Evolutionary conservation across 2,329 filamentous ascomycete species (phyloP).

Genomic region (Nigrograna mackinnonii): DNA sequence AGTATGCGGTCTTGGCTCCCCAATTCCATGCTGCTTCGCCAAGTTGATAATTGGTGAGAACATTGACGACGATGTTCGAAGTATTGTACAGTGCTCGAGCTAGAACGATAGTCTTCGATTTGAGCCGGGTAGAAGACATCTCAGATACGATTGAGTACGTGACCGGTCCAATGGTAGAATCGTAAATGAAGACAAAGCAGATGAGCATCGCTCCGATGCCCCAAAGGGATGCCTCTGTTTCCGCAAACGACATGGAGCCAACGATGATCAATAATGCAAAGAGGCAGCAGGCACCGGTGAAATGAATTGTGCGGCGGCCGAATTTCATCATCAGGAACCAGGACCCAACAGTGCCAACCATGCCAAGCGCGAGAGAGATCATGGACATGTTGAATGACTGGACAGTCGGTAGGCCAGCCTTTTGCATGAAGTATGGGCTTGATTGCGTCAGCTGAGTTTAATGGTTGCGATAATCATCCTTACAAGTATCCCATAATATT

Average conservation of each 20-base stretch:
- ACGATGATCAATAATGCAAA: conserved; percentile 75
- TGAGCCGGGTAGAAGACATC: conserved; percentile 76
- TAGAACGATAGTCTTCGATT: conserved; percentile 87
- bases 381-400: conserved; percentile 50
- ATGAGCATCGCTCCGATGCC: conserved; percentile 35
- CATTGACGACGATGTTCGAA: conserved; percentile 76
- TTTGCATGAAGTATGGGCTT: conserved; percentile 50
- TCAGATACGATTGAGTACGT: conserved; percentile 87
- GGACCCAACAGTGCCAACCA: conserved; percentile 76
- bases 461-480: conserved; percentile 3
- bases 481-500: conserved; percentile 48
- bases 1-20: conserved; percentile 84
- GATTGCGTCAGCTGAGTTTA: conserved; percentile 6
- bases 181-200: conserved; percentile 68
- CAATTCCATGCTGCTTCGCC: conserved; percentile 66
- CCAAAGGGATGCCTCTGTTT: conserved; percentile 50
- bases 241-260: conserved; percentile 72
- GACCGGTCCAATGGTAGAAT: conserved; percentile 84
- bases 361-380: conserved; percentile 65
- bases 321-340: conserved; percentile 82
- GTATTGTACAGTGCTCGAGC: conserved; percentile 76
- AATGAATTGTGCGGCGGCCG: conserved; percentile 74
- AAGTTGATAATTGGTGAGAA: conserved; percentile 64
- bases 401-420: conserved; percentile 45
- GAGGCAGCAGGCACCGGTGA: conserved; percentile 63